Evolutionary conservation across 139 green algal species (phyloP), one percentile per base, ranked within the genome.

Genomic region (Chloropicon primus): DNA sequence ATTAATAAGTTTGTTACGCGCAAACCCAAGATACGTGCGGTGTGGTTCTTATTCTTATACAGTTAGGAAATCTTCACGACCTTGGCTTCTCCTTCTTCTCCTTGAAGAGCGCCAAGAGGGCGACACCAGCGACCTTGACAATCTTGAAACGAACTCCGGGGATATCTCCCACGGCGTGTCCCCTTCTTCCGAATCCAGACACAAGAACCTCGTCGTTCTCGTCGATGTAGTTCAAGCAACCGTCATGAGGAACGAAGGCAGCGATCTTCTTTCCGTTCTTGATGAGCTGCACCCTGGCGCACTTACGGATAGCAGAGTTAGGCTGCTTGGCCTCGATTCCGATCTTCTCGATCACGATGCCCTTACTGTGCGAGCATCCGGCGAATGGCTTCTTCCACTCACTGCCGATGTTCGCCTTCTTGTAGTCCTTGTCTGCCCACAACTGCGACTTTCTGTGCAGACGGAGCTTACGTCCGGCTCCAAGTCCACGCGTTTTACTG

Each of bases 201-300:
- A 98, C 97, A 5, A 99, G 91, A 24, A 99, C 94, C 89, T 99
- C 95, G 80, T 99, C 93, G 87, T 99, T 99, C 89, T 99, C 96
- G 86, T 99, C 96, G 80, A 99, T 96, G 87, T 97, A 99, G 92
- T 99, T 99, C 24, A 99, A 80, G 91, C 96, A 99, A 79, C 96
- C 96, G 83, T 99, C 96, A 84, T 98, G 97, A 81, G 96, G 96
- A 79, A 99, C 96, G 78, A 99, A 99, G 71, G 96, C 96, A 21
- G 96, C 96, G 77, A 99, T 98, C 91, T 99, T 99, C 93, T 99
- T 99, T 83, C 94, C 96, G 87, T 99, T 99, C 93, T 99, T 99
- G 91, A 99, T 99, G 75, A 99, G 94, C 94, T 99, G 96, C 82
- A 99, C 96, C 86, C 96, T 92, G 22, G 92, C 93, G 84, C 96